Percentiles rank a stretch among this genome's conserved stretches.
Evolutionary conservation across 169 alveolate genomes (phyloP).

Genomic region (Plasmodium vivax): DNA sequence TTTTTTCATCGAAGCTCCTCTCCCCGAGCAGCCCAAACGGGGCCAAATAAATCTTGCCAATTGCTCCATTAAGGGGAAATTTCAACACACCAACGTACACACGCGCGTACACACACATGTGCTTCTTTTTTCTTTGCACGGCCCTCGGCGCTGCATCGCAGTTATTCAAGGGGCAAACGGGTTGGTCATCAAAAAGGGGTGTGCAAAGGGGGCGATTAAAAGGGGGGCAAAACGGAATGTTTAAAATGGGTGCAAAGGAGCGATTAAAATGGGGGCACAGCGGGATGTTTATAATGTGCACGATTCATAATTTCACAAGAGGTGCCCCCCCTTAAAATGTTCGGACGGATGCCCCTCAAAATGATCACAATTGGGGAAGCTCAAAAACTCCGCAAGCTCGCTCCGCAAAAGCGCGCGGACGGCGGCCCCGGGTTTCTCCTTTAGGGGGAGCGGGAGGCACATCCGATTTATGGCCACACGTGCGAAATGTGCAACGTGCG

Average conservation of each 20-base stretch:
- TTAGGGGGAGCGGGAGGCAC: background rate
- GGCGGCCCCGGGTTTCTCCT: background rate
- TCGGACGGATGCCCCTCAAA: background rate
- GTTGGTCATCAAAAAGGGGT: background rate
- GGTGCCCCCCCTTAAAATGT: background rate
- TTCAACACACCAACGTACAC: background rate
- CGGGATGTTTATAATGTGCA: too few species aligned
- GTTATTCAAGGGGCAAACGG: background rate
- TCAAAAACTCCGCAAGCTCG: background rate
- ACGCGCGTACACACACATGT: background rate
- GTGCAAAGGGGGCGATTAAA: background rate
- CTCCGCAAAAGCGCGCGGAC: background rate
- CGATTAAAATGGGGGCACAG: too few species aligned
- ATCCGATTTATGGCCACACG: background rate
- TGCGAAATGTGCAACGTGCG: background rate
- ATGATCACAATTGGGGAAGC: background rate
- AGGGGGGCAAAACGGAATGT: background rate
- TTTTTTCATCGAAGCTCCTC: background rate
- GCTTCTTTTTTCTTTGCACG: background rate
- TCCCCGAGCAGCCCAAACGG: background rate
- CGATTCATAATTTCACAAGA: background rate
- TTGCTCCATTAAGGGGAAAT: background rate
- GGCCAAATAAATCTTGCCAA: background rate
- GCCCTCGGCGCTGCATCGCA: background rate
- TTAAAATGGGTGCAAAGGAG: too few species aligned